Conservation (phyloP, 495 filamentous ascomycete species). For the Penicillium dipodomyicola region DNA sequence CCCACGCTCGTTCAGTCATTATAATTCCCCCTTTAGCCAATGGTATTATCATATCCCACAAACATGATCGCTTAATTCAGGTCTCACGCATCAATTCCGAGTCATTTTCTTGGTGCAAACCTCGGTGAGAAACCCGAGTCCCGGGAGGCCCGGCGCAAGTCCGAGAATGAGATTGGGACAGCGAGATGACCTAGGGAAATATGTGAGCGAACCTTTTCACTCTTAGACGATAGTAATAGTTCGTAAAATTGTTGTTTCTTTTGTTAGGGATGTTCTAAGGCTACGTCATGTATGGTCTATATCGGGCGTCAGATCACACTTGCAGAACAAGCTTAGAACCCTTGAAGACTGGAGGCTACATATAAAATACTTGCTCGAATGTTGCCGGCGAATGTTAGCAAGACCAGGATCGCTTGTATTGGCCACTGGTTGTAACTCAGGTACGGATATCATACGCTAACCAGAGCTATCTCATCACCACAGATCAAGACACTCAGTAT, state of each 20-base stretch:
- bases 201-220: not conserved
- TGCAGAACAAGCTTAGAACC: not conserved
- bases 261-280: not conserved
- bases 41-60: not conserved
- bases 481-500: constrained; percentile 14
- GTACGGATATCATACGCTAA: constrained; percentile 2
- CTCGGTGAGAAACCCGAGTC: constrained; percentile 38
- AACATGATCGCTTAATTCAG: not conserved
- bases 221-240: no score
- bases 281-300: not conserved
- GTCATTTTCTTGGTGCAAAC: constrained; percentile 8
- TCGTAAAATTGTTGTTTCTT: not conserved
- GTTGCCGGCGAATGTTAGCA: not conserved
- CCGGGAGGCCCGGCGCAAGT: constrained; percentile 37
- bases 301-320: not conserved
- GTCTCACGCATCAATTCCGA: constrained; percentile 37
- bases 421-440: not conserved
- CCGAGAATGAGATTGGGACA: constrained; percentile 20
- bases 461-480: constrained; percentile 17
- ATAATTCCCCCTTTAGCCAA: constrained; percentile 10
- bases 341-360: not conserved
- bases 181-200: not conserved
- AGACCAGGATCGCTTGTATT: not conserved
- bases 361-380: not conserved
- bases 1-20: constrained; percentile 18